Evolutionary conservation across 78 protist species (phyloP).

Genomic region (Dictyostelium capitatum): DNA sequence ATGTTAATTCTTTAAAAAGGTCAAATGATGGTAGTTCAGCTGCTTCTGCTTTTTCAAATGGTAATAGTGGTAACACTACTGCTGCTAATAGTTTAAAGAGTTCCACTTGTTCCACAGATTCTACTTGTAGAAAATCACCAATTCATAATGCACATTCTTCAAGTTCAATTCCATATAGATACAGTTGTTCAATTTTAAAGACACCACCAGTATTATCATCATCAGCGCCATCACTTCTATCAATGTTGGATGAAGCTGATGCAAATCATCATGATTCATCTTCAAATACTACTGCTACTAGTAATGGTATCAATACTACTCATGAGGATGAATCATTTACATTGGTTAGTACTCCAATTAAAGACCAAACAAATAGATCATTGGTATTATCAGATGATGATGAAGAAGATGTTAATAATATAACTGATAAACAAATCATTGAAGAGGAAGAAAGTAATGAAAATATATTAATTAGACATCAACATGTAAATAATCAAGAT

Average conservation of each 20-base stretch:
- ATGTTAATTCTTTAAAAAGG: too few relatives aligned
- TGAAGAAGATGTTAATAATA: neutral
- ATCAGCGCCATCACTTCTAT: neutral
- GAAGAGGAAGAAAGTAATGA: too few relatives aligned
- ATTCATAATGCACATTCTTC: neutral
- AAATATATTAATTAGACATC: too few relatives aligned
- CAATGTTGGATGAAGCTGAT: neutral
- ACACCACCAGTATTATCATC: conserved; percentile 5
- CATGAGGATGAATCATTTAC: neutral
- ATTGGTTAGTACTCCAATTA: conserved; percentile 7
- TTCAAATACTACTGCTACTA: neutral
- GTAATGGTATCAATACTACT: neutral
- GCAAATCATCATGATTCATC: neutral
- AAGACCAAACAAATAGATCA: conserved; percentile 1
- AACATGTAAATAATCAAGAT: neutral
- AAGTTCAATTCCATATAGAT: conserved; percentile 5
- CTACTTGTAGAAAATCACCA: neutral
- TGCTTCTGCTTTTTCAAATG: neutral
- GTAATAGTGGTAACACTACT: neutral
- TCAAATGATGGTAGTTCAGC: too few relatives aligned
- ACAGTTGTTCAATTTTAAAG: neutral
- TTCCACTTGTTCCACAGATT: neutral
- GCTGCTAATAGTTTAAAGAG: neutral
- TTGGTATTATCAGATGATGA: conserved; percentile 3
- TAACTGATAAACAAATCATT: too few relatives aligned